Percentiles rank a stretch among this genome's conserved stretches.
These are phyloP conservation scores for Pharnaceum exiguum DNA, from an alignment of 148 eudicot genomes.

Conservation along the genomic window DNA sequence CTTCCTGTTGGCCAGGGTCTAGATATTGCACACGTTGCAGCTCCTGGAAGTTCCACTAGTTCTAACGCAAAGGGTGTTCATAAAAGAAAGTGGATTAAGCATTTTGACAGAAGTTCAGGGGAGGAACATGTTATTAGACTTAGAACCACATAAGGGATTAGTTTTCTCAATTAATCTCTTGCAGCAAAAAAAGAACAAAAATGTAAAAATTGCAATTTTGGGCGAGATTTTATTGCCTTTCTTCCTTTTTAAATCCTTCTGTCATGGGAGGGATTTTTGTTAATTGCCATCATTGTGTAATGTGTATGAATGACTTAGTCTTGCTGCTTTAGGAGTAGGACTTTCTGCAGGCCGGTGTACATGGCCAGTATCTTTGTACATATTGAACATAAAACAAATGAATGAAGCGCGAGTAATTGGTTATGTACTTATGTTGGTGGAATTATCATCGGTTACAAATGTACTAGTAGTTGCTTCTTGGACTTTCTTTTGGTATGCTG, in stretches of 20 bases:
- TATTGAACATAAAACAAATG: neutral
- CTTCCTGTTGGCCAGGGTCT: conserved; percentile 78
- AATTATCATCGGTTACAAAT: too few relatives aligned
- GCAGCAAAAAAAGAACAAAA: neutral
- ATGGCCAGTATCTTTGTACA: neutral
- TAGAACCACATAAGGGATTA: conserved; percentile 24
- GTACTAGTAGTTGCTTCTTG: too few relatives aligned
- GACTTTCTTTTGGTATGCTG: too few relatives aligned
- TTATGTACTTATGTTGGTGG: too few relatives aligned
- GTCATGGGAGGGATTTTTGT: neutral
- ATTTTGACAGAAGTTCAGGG: conserved; percentile 49
- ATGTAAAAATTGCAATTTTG: too few relatives aligned
- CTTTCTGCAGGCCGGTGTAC: neutral
- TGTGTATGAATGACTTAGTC: neutral
- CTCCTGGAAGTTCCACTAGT: conserved; percentile 15
- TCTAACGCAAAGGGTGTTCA: neutral
- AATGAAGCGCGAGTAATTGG: neutral
- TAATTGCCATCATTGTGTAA: neutral
- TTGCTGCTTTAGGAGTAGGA: neutral
- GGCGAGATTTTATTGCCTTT: neutral
- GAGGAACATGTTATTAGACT: conserved; percentile 67
- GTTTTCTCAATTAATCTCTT: neutral
- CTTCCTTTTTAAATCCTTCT: neutral
- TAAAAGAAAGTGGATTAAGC: conserved; percentile 53
- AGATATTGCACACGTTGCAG: conserved; percentile 73